phyloP scores from a whole-genome alignment of 2,329 filamentous ascomycete species.

The Reticulascus tulasneorum region DNA sequence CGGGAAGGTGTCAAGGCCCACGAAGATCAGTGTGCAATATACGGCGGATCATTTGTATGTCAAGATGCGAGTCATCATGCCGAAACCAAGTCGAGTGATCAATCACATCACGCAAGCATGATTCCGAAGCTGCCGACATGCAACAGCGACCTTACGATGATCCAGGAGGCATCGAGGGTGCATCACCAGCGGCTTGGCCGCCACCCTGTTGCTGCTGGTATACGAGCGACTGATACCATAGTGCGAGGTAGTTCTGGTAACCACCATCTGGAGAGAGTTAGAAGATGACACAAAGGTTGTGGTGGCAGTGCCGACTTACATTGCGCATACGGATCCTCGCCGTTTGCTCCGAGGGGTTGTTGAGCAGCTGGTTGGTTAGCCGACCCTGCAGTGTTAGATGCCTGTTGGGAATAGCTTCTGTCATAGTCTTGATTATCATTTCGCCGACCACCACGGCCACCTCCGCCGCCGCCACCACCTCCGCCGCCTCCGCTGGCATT shows the following conservation, averaged over 20 bases:
- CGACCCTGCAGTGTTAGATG: slow-evolving; percentile 29
- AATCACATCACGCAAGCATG: slow-evolving; percentile 15
- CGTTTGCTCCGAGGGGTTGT: slow-evolving; percentile 43
- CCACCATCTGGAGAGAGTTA: slow-evolving; percentile 61
- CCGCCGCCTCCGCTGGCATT: slow-evolving; percentile 45
- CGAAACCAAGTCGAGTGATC: slow-evolving; percentile 15
- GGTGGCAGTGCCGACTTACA: slow-evolving; percentile 46
- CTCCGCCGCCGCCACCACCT: slow-evolving; percentile 36
- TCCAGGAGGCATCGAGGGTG: slow-evolving; percentile 13
- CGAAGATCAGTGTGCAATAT: slow-evolving; percentile 11
- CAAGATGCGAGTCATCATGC: slow-evolving; percentile 15
- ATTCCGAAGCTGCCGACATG: slow-evolving; percentile 8
- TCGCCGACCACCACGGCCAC: slow-evolving; percentile 36
- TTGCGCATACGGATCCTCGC: slow-evolving; percentile 68
- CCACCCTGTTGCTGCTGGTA: slow-evolving; percentile 35
- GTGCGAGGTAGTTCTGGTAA: slow-evolving; percentile 73
- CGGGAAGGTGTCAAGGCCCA: slow-evolving; percentile 4
- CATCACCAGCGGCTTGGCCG: slow-evolving; percentile 26
- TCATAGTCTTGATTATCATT: slow-evolving; percentile 49
- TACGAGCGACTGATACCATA: slow-evolving; percentile 72
- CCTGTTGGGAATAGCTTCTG: slow-evolving; percentile 48
- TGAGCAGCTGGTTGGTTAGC: slow-evolving; percentile 39
- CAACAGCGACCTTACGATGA: slow-evolving; percentile 7
- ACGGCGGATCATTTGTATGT: slow-evolving; percentile 12
- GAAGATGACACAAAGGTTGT: slow-evolving; percentile 10